Conservation (phyloP, 2,329 filamentous ascomycete genomes). For the Lasiodiplodia hormozganensis region DNA sequence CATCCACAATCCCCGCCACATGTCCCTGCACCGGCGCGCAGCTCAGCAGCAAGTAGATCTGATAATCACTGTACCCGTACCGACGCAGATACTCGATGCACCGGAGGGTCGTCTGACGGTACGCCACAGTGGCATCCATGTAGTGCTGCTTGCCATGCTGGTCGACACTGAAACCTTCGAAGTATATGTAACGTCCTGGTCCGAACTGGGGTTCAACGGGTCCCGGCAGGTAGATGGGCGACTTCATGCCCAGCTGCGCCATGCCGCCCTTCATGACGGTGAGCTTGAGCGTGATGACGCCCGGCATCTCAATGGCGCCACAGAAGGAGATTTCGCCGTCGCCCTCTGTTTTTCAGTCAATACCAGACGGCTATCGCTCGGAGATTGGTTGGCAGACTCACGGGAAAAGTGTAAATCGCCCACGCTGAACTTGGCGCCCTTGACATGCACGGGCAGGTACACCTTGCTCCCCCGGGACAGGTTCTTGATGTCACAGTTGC, state of each 20-base stretch:
- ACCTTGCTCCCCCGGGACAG: constrained; percentile 80
- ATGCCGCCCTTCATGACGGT: constrained; percentile 84
- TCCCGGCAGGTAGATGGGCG: constrained; percentile 83
- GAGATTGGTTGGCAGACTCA: constrained; percentile 37
- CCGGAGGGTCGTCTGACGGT: constrained; percentile 79
- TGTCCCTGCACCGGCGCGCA: constrained; percentile 89
- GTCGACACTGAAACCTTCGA: constrained; percentile 90
- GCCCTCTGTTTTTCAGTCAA: constrained; percentile 61
- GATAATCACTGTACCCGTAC: constrained; percentile 75
- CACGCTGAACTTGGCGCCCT: constrained; percentile 87
- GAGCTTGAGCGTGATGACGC: constrained; percentile 89
- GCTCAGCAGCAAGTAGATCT: constrained; percentile 84
- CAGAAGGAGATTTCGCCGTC: constrained; percentile 86
- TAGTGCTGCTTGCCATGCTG: constrained; percentile 89
- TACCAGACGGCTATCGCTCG: neutral
- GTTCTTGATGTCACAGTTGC: constrained; percentile 93
- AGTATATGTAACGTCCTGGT: constrained; percentile 80
- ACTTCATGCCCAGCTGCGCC: constrained; percentile 75
- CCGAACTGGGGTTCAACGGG: constrained; percentile 90
- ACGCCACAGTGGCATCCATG: constrained; percentile 84
- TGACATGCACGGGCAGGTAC: constrained; percentile 85
- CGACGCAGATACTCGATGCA: constrained; percentile 81
- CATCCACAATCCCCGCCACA: constrained; percentile 84
- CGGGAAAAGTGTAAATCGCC: constrained; percentile 86
- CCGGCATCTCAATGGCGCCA: constrained; percentile 89